Evolutionary conservation across 2,329 filamentous ascomycete species (phyloP), one percentile per base, ranked within the genome.

Genomic region (Paramyrothecium sp.): DNA sequence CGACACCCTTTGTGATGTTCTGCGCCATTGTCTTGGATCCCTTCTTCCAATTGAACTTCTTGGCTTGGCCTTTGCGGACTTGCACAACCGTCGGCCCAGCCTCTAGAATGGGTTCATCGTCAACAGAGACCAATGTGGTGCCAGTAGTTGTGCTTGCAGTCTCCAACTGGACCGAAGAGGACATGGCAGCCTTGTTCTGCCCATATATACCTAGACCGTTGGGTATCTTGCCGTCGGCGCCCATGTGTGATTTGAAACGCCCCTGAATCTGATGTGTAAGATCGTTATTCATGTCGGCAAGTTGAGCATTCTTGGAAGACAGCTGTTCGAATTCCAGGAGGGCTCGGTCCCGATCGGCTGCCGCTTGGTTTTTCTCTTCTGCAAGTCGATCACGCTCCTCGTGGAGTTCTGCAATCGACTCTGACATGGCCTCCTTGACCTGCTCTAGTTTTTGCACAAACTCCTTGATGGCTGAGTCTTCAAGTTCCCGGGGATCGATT

Each of bases 1-100:
- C 97, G 72, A 98, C 87, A 54, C 93, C 92, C 78, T 97, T 97
- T 60, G 90, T 90, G 54, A 98, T 90, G 69, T 93, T 94, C 74
- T 97, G 96, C 26, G 93, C 93, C 66, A 98, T 89, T 56, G 91
- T 93, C 75, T 96, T 94, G 44, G 91, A 91, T 44, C 92, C 92
- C 79, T 96, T 97, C 82, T 97, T 97, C 93, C 95, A 98, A 77
- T 97, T 97, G 77, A 97, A 97, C 73, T 97, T 98, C 78, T 92
- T 96, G 55, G 89, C 87, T 70, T 97, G 92, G 30, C 90, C 92
- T 77, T 97, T 98, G 66, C 92, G 88, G 61, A 98, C 96, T 67
- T 95, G 96, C 59, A 98, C 90, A 34, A 98, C 90, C 59, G 96
- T 95, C n/a, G 95, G 93, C 2, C 91, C 90, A 26, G 87, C 81